phyloP scores from a whole-genome alignment of 305 asterid genomes.

The Rubia balearica region DNA sequence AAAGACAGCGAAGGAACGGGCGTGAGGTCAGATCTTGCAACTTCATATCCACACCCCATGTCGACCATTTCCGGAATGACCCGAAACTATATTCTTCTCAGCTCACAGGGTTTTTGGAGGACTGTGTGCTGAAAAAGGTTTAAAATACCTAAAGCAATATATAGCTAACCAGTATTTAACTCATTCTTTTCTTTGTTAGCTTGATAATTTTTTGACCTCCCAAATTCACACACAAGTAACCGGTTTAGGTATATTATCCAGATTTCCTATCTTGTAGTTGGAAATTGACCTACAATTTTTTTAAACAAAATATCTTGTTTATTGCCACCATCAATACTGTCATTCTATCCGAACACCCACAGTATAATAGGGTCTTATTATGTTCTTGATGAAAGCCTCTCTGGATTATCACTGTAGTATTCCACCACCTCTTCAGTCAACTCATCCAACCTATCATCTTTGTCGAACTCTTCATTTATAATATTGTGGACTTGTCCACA shows the following conservation, averaged over 20 bases:
- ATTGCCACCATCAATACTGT: too few species aligned
- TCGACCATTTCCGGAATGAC: constrained; percentile 82
- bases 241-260: constrained; percentile 3
- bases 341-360: too few species aligned
- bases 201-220: not conserved
- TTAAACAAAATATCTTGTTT: too few species aligned
- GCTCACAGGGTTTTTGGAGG: constrained; percentile 76
- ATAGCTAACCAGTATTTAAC: constrained; percentile 18
- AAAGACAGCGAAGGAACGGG: constrained; percentile 65
- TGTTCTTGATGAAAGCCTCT: too few species aligned
- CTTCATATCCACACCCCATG: constrained; percentile 85
- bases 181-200: constrained; percentile 14
- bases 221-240: constrained; percentile 9
- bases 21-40: constrained; percentile 76
- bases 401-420: too few species aligned
- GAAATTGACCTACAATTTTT: too few species aligned
- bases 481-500: too few species aligned
- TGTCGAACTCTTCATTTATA: too few species aligned
- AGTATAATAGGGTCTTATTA: too few species aligned
- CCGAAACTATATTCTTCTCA: constrained; percentile 76
- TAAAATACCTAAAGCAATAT: constrained; percentile 30
- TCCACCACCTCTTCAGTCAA: too few species aligned
- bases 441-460: too few species aligned
- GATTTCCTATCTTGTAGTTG: not conserved
- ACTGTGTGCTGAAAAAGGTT: constrained; percentile 58